Percentiles rank a stretch among this genome's conserved stretches.
Conservation (phyloP, 2,329 filamentous ascomycete species). For the Cladophialophora exuberans region DNA sequence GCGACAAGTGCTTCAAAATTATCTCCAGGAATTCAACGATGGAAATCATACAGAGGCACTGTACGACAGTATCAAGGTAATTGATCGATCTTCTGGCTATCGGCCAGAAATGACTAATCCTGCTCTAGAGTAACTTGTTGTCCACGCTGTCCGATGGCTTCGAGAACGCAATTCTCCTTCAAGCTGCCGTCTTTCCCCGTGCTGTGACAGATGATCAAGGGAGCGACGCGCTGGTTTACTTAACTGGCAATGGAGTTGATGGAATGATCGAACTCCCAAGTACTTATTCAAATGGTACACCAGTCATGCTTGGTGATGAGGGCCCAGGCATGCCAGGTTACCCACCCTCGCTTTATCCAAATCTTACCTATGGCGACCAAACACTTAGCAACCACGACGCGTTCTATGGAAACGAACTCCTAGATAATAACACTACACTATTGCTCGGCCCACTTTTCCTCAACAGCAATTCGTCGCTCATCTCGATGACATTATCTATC, state of each 20-base stretch:
- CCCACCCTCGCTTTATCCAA: slow-evolving; percentile 73
- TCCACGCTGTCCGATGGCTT: slow-evolving; percentile 62
- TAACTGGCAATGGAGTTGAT: slow-evolving; percentile 56
- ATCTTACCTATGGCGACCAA: slow-evolving; percentile 64
- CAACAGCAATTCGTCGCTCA: slow-evolving; percentile 71
- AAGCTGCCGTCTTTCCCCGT: slow-evolving; percentile 71
- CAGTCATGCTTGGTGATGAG: slow-evolving; percentile 63
- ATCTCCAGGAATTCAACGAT: slow-evolving; percentile 53
- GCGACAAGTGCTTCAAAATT: slow-evolving; percentile 56
- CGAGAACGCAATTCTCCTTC: slow-evolving; percentile 61
- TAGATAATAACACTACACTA: slow-evolving; percentile 58
- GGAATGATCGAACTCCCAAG: slow-evolving; percentile 62
- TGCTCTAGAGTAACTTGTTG: slow-evolving; percentile 58
- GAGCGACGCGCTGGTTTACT: slow-evolving; percentile 60
- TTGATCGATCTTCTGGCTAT: not conserved
- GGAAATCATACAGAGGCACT: slow-evolving; percentile 52
- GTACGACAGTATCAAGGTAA: slow-evolving; percentile 13
- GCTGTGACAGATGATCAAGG: slow-evolving; percentile 61
- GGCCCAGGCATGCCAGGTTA: slow-evolving; percentile 71
- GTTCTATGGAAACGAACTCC: slow-evolving; percentile 43
- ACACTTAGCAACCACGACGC: slow-evolving; percentile 39
- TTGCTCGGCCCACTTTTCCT: slow-evolving; percentile 74
- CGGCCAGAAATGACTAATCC: not conserved
- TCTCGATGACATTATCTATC: slow-evolving; percentile 81
- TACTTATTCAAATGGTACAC: slow-evolving; percentile 58